Base-by-base conservation (phyloP, 2,329 filamentous ascomycete genomes). In the Trichoderma pleuroti region DNA sequence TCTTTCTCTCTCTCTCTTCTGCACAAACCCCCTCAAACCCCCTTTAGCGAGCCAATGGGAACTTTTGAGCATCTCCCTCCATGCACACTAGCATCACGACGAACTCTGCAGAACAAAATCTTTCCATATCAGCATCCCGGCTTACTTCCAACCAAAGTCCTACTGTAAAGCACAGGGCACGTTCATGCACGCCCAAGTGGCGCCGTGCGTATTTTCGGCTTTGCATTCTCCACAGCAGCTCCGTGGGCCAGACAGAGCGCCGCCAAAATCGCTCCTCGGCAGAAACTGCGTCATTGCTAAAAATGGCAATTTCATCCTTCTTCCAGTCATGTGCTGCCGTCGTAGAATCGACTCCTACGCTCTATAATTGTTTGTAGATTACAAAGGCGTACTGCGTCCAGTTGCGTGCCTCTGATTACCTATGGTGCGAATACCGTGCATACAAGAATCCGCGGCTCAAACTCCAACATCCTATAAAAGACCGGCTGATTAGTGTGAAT, bases 401-500 rank as follows among this genome's bases (percentile, higher is more conserved):
- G 46, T 24, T 52, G 46, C 46, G 11, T 52, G 21, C 46, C 46
- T 52, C 46, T 21, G 11, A 52, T 52, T 14, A 52, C 10, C 16
- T n/a, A 11, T 2, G 18, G 16, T 57, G 9, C 7, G 5, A 57
- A 28, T 32, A 32, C 8, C 24, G 26, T 63, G 30, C 42, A 30
- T 32, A 57, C 39, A 10, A 16, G 2, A 4, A 24, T 32, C 26
- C 36, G 16, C 60, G 24, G 24, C 63, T 57, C 34, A 39, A 34
- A 56, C 56, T 24, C 11, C 65, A 26, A 36, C 65, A 60, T 49
- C 56, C 56, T 52, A 49, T 61, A 28, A 39, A 39, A 18, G 65
- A 61, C 39, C 28, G 52, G 36, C 54, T 59, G 34, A 46, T 60
- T 68, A 61, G 65, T 61, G 65, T 61, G 65, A 68, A 60, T 60